Evolutionary conservation across 768 basidiomycete species (phyloP).

Genomic region (Rhizopogon vesiculosus): DNA sequence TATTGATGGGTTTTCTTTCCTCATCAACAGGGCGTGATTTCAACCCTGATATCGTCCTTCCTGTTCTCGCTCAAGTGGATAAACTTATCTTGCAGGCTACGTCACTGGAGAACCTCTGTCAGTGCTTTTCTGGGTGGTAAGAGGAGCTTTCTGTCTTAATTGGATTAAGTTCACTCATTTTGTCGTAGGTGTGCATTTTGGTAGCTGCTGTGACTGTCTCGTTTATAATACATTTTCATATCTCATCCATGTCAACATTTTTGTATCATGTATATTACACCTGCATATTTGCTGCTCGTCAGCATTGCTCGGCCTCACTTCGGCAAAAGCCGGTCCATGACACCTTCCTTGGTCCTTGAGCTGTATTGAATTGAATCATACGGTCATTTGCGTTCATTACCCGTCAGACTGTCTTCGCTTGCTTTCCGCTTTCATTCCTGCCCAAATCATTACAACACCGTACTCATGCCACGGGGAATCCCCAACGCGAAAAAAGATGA

Average conservation of each 20-base stretch:
- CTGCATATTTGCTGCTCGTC: not conserved
- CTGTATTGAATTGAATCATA: too few species aligned
- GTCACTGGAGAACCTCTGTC: conserved; percentile 91
- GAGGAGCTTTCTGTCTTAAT: conserved; percentile 13
- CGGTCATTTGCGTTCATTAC: not conserved
- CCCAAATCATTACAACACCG: not conserved
- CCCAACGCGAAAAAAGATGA: conserved; percentile 81
- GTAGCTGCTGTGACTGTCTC: conserved; percentile 28
- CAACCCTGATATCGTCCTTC: conserved; percentile 72
- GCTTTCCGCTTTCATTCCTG: not conserved
- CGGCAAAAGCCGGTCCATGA: not conserved
- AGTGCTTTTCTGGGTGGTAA: conserved; percentile 94
- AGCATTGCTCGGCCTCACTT: too few species aligned
- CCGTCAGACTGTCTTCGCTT: not conserved
- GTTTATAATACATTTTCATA: conserved; percentile 9
- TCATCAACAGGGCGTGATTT: conserved; percentile 76
- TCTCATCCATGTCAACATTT: conserved; percentile 11
- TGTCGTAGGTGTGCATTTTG: conserved; percentile 67
- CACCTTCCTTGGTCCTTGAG: too few species aligned
- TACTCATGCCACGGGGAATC: conserved; percentile 72
- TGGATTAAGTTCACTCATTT: not conserved
- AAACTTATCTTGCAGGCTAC: conserved; percentile 92
- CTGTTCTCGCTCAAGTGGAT: conserved; percentile 84
- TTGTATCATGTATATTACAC: conserved; percentile 16
- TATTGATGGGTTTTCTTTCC: not conserved